A percentile compares a stretch with the other conserved stretches of the same genome.
Conservation (phyloP, 116 monocot genomes). For the Dioscorea cayenensis region DNA sequence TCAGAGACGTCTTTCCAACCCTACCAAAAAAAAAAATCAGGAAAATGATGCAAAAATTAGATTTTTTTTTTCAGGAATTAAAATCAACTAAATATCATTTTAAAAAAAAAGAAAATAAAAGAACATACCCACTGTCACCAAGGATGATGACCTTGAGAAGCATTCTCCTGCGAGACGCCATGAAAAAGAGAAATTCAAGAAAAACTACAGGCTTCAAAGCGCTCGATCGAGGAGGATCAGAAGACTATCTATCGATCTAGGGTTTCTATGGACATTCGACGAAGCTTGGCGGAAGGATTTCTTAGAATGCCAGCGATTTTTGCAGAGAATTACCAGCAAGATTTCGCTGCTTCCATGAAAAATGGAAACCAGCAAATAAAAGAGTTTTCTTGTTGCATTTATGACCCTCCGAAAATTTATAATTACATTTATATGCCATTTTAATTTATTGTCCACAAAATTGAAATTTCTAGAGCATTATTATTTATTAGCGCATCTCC, state of each 20-base stretch:
- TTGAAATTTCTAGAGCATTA: too few species aligned
- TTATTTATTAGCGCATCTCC: too few species aligned
- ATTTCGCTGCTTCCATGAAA: too few species aligned
- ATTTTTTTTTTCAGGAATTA: neutral
- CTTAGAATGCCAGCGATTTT: too few species aligned
- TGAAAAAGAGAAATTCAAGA: conserved; percentile 14
- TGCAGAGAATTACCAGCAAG: too few species aligned
- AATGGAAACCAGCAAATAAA: too few species aligned
- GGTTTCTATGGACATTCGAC: neutral
- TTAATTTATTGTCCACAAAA: too few species aligned
- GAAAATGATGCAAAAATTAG: neutral
- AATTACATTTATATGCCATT: too few species aligned
- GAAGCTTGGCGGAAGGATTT: too few species aligned
- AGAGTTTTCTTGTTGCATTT: too few species aligned
- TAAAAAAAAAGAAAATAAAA: neutral
- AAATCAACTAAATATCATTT: neutral
- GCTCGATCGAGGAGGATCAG: conserved; percentile 3
- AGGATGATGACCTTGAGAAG: conserved; percentile 98
- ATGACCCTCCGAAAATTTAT: too few species aligned
- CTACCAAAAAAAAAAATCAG: conserved; percentile 15
- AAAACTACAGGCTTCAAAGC: too few species aligned
- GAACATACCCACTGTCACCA: conserved; percentile 85
- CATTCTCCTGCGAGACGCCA: conserved; percentile 87
- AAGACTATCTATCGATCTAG: conserved; percentile 7
- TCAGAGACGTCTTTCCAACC: conserved; percentile 67